A percentile compares a stretch with the other conserved stretches of the same genome.
Conservation (phyloP, 176 grass and related monocot genomes). For the Ensete ventricosum region DNA sequence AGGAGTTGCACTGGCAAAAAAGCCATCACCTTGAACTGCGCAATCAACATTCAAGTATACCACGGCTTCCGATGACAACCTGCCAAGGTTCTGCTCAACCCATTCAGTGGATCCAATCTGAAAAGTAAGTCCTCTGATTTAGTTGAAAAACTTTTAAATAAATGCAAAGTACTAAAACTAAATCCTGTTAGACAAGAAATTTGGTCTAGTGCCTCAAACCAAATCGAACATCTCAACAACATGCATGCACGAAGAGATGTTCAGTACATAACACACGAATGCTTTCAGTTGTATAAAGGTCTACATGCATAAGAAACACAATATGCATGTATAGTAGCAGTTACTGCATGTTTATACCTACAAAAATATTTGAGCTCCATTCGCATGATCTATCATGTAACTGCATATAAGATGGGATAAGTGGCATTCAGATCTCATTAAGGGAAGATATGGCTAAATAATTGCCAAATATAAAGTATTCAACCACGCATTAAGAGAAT, state of each 20-base stretch:
- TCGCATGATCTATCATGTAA: not conserved
- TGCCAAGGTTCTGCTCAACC: slow-evolving; percentile 85
- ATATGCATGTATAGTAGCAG: not conserved
- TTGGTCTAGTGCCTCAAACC: not conserved
- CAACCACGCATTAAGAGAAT: no score
- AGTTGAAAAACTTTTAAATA: not conserved
- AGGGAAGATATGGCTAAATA: no score
- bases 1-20: slow-evolving; percentile 70
- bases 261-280: not conserved
- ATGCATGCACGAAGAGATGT: no score
- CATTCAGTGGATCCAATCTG: slow-evolving; percentile 84
- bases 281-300: not conserved
- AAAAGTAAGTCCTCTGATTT: slow-evolving; percentile 25
- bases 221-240: not conserved
- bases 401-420: not conserved
- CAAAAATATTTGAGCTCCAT: not conserved
- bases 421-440: no score
- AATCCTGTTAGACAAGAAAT: not conserved
- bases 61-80: slow-evolving; percentile 88
- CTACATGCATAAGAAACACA: not conserved
- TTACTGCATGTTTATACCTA: no score
- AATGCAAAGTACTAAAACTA: not conserved
- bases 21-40: slow-evolving; percentile 79
- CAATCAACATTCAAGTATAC: slow-evolving; percentile 97
- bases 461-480: no score